Percentiles rank a stretch among this genome's conserved stretches.
phyloP scores from a whole-genome alignment of 805 yeast species.

The Barnettozyma siamensis region DNA sequence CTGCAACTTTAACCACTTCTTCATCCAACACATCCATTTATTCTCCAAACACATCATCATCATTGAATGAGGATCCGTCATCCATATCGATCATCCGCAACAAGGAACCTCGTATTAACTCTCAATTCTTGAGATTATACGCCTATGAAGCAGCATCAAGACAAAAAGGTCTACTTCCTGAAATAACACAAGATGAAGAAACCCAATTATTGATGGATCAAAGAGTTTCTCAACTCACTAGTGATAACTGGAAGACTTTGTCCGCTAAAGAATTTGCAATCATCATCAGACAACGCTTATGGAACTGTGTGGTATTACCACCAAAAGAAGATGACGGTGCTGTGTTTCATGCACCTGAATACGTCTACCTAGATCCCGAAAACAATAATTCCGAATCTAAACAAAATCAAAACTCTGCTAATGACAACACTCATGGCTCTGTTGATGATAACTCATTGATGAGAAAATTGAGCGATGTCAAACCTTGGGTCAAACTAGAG shows the following conservation, averaged over 20 bases:
- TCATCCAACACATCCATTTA: no score
- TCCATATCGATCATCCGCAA: constrained; percentile 12
- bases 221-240: neutral
- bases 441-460: constrained; percentile 14
- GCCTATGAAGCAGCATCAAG: constrained; percentile 44
- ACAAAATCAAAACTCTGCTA: neutral
- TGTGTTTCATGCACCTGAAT: constrained; percentile 27
- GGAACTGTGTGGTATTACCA: constrained; percentile 47
- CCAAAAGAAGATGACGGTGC: constrained; percentile 46
- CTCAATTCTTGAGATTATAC: constrained; percentile 42
- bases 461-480: constrained; percentile 17
- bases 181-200: constrained; percentile 31
- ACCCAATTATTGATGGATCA: constrained; percentile 5
- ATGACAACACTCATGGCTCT: neutral
- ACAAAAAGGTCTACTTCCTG: constrained; percentile 27
- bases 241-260: constrained; percentile 7
- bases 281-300: constrained; percentile 43
- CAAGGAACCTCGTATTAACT: constrained; percentile 47
- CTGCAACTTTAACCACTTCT: constrained; percentile 3
- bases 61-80: neutral
- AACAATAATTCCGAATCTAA: constrained; percentile 3
- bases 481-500: constrained; percentile 27
- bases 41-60: no score
- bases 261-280: constrained; percentile 33
- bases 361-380: constrained; percentile 14